Percentiles rank a stretch among this genome's conserved stretches.
These are phyloP conservation scores for Alternaria burnsii DNA, from an alignment of 2,329 filamentous ascomycete genomes.

Conservation along the genomic window DNA sequence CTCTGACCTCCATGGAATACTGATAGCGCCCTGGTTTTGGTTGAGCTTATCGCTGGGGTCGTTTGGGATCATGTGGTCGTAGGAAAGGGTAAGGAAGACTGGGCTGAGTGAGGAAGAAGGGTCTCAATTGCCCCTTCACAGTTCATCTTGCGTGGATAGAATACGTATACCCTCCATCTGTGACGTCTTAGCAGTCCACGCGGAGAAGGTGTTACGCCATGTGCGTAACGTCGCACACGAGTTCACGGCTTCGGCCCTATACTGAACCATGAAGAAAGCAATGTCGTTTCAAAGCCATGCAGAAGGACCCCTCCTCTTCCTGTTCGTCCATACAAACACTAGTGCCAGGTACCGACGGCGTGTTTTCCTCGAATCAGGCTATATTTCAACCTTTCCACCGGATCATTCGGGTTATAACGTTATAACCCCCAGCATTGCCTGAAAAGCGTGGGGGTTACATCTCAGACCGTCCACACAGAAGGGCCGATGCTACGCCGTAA, in stretches of 20 bases:
- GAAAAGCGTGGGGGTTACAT: slow-evolving; percentile 11
- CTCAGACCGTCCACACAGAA: slow-evolving; percentile 3
- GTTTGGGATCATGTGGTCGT: not conserved
- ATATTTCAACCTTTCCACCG: slow-evolving; percentile 7
- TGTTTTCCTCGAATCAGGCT: slow-evolving; percentile 9
- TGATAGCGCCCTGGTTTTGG: not conserved
- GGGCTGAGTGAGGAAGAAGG: not conserved
- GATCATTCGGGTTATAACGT: not conserved
- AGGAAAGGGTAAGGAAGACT: not conserved
- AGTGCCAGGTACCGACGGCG: slow-evolving; percentile 11
- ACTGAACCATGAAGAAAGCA: slow-evolving; percentile 1
- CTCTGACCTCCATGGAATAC: not conserved
- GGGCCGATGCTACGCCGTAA: slow-evolving; percentile 5
- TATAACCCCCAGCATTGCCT: slow-evolving; percentile 2
- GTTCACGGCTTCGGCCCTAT: not conserved
- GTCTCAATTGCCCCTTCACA: not conserved
- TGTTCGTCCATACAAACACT: not conserved
- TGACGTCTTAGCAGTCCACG: not conserved
- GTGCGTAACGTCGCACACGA: not conserved
- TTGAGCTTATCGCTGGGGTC: not conserved
- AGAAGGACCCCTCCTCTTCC: not conserved
- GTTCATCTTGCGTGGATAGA: not conserved
- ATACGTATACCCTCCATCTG: slow-evolving; percentile 2
- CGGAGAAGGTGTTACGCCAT: slow-evolving; percentile 1
- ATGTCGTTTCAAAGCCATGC: slow-evolving; percentile 4